phyloP scores from a whole-genome alignment of 306 rosid genomes.

The Pterocarpus macrocarpus region DNA sequence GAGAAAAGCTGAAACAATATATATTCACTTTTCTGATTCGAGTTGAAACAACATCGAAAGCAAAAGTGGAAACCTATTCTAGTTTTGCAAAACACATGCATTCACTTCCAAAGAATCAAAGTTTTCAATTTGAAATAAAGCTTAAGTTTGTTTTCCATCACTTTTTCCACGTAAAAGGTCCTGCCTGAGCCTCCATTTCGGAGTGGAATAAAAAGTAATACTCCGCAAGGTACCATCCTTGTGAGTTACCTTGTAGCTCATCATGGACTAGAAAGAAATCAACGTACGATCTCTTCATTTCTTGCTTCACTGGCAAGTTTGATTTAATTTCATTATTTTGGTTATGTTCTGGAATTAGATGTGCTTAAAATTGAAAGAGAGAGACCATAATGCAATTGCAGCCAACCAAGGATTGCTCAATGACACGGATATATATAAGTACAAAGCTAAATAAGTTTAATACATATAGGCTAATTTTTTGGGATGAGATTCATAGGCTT shows the following conservation, averaged over 20 bases:
- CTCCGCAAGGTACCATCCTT: background rate
- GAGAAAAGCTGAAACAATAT: too few relatives aligned
- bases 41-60: slow-evolving; percentile 17
- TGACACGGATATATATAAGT: background rate
- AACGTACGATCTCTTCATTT: background rate
- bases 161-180: slow-evolving; percentile 13
- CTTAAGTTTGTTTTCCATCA: background rate
- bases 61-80: background rate
- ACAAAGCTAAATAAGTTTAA: background rate
- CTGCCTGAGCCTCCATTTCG: background rate
- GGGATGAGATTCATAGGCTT: background rate
- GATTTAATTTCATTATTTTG: background rate
- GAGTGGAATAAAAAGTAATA: background rate
- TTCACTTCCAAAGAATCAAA: background rate
- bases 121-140: background rate
- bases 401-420: background rate
- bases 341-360: background rate
- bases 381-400: background rate
- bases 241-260: too few relatives aligned
- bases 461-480: too few relatives aligned
- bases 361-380: background rate
- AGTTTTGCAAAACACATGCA: background rate
- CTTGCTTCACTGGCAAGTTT: background rate
- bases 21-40: background rate
- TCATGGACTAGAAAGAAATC: too few relatives aligned